Evolutionary conservation across 208 protist genomes (phyloP).

Genomic region (Porcisia deanei): DNA sequence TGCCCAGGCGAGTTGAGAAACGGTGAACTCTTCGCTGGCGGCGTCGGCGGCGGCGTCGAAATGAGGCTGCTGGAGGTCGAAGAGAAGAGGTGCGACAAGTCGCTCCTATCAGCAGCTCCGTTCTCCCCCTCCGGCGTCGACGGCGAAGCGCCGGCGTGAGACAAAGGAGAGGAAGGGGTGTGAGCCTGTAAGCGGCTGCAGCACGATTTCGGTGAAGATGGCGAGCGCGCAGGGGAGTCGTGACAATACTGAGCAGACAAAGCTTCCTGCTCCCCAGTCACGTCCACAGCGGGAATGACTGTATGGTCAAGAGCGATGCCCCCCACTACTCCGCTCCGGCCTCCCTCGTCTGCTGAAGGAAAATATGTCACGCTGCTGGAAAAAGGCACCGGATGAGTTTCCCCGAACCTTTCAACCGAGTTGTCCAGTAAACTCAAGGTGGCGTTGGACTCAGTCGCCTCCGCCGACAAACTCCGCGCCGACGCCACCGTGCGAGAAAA

Average conservation of each 20-base stretch:
- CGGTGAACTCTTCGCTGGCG: not conserved
- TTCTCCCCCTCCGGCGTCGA: not conserved
- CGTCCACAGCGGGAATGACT: not conserved
- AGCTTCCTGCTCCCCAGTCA: not conserved
- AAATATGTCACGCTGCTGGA: not conserved
- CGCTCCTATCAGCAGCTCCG: not conserved
- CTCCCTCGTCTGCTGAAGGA: not conserved
- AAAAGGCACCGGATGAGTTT: not conserved
- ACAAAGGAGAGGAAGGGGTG: not conserved
- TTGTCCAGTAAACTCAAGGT: not conserved
- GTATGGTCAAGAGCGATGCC: not conserved
- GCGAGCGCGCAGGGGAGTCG: not conserved
- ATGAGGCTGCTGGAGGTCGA: conserved; percentile 15
- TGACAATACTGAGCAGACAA: not conserved
- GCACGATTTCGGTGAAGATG: not conserved
- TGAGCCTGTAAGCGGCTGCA: not conserved
- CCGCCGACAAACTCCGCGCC: conserved; percentile 12
- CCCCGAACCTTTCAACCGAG: not conserved
- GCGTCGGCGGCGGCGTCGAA: conserved; percentile 5
- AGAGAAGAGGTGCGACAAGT: conserved; percentile 2
- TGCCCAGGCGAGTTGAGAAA: not conserved
- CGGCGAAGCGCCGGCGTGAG: not conserved
- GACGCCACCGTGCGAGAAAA: conserved; percentile 23
- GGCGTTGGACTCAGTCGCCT: not conserved
- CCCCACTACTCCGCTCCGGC: no score